Evolutionary conservation across 2,329 filamentous ascomycete species (phyloP).

Genomic region (Metarhizium rileyi): DNA sequence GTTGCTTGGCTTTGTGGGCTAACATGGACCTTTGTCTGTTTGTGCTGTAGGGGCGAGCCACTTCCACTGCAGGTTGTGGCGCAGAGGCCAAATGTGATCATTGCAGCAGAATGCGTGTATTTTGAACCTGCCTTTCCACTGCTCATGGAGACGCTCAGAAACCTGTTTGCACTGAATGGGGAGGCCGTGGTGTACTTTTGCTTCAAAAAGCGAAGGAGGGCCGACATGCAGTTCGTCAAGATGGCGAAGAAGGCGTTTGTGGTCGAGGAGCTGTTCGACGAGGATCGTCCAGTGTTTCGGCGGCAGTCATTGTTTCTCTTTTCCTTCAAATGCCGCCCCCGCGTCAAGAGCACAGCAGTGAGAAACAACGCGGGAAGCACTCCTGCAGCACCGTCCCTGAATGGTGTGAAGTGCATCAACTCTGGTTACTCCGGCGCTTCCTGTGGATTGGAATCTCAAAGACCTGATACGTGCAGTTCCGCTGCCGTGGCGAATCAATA

Average conservation of each 20-base stretch:
- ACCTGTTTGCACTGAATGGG: conserved; percentile 65
- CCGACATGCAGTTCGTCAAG: conserved; percentile 67
- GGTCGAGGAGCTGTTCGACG: conserved; percentile 52
- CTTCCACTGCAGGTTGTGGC: conserved; percentile 42
- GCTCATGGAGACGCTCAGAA: conserved; percentile 65
- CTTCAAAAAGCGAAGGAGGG: conserved; percentile 85
- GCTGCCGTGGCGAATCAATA: no score
- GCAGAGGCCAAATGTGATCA: conserved; percentile 63
- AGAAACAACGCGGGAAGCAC: neutral
- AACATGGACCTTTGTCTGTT: neutral
- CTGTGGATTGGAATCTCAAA: no score
- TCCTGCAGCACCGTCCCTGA: neutral
- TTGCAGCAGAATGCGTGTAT: conserved; percentile 97
- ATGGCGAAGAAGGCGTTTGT: conserved; percentile 57
- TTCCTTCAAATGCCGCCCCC: conserved; percentile 33
- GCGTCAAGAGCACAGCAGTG: neutral
- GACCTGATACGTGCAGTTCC: no score
- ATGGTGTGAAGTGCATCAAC: neutral
- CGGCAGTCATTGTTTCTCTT: conserved; percentile 53
- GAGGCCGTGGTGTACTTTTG: conserved; percentile 65
- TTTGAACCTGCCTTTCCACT: conserved; percentile 93
- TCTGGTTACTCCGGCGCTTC: neutral
- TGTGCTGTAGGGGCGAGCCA: conserved; percentile 44
- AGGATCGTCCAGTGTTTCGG: conserved; percentile 47
- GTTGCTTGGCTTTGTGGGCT: neutral